Evolutionary conservation across 305 asterid species (phyloP).

Genomic region (Salvia sclarea): DNA sequence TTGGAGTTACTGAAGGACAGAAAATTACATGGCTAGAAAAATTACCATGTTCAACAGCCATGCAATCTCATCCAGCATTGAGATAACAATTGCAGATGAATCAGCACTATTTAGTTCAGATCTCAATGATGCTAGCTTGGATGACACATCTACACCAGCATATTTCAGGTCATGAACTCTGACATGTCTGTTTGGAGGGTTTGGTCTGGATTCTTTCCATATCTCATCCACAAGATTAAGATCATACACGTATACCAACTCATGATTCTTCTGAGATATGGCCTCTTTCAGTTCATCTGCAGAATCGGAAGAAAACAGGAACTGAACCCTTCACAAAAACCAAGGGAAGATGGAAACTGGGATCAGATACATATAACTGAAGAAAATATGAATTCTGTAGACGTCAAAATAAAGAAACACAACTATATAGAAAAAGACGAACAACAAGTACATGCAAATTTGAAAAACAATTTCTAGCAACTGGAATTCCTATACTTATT

Average conservation of each 20-base stretch:
- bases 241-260: conserved; percentile 80
- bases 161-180: conserved; percentile 83
- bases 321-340: conserved; percentile 92
- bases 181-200: conserved; percentile 62
- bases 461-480: background rate
- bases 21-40: conserved; percentile 20
- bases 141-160: conserved; percentile 82
- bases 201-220: conserved; percentile 87
- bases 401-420: conserved; percentile 17
- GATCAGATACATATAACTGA: conserved; percentile 48
- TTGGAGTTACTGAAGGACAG: conserved; percentile 11
- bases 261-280: conserved; percentile 69
- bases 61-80: conserved; percentile 96
- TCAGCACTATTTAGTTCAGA: conserved; percentile 71
- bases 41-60: conserved; percentile 98
- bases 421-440: conserved; percentile 9
- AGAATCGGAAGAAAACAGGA: conserved; percentile 92
- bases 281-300: conserved; percentile 90
- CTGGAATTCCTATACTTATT: background rate
- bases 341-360: conserved; percentile 42
- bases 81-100: conserved; percentile 82
- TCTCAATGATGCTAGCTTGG: conserved; percentile 80
- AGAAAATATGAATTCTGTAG: conserved; percentile 19
- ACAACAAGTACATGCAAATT: background rate
- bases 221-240: conserved; percentile 92